Conservation (phyloP, 2,329 filamentous ascomycete genomes). For the Acrocalymma vagum region DNA sequence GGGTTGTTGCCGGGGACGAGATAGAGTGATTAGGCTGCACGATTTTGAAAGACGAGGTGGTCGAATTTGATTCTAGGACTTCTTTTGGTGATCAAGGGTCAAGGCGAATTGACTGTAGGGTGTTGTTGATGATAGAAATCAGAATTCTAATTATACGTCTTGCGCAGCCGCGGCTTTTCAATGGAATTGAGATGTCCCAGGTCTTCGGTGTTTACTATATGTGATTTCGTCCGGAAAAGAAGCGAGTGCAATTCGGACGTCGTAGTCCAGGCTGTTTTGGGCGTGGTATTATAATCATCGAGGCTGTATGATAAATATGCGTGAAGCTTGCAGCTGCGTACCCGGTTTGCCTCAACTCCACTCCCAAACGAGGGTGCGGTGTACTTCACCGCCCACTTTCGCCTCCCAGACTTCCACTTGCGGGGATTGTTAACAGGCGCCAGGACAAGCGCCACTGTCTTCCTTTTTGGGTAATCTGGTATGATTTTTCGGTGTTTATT, state of each 20-base stretch:
- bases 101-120: not conserved
- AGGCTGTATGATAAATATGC: slow-evolving; percentile 6
- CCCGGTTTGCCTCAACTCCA: slow-evolving; percentile 2
- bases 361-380: slow-evolving; percentile 12
- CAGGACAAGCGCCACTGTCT: slow-evolving; percentile 5
- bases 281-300: slow-evolving; percentile 13
- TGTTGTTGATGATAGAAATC: not conserved
- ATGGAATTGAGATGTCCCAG: too few species aligned
- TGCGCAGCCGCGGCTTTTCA: too few species aligned
- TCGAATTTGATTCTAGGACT: too few species aligned
- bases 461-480: slow-evolving; percentile 11
- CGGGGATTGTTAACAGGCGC: not conserved
- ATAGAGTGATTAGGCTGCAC: not conserved
- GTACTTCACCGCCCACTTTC: slow-evolving; percentile 26
- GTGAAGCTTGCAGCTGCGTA: not conserved
- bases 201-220: too few species aligned
- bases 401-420: not conserved
- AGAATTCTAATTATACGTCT: too few species aligned
- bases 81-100: too few species aligned
- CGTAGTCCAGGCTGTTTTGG: slow-evolving; percentile 4
- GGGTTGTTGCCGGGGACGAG: not conserved
- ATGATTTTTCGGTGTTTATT: slow-evolving; percentile 10
- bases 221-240: not conserved
- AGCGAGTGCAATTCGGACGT: slow-evolving; percentile 14
- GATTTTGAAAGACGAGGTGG: not conserved